Percentiles rank a stretch among this genome's conserved stretches.
These are phyloP conservation scores for Tuber microsphaerosporum DNA, from an alignment of 495 filamentous ascomycete species.

Conservation along the genomic window DNA sequence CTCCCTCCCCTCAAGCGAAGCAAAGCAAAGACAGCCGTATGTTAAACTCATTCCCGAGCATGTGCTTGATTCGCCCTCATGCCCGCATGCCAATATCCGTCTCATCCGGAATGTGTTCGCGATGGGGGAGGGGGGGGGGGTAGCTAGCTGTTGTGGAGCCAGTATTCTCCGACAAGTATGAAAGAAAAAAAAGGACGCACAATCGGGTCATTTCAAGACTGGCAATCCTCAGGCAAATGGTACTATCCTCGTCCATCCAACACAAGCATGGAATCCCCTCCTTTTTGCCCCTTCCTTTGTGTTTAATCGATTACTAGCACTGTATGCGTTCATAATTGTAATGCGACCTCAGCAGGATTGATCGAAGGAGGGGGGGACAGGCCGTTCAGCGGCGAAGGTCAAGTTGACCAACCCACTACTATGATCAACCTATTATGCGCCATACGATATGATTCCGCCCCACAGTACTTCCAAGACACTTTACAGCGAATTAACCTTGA, in stretches of 20 bases:
- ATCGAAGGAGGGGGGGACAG: neutral
- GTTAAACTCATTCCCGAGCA: neutral
- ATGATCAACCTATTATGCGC: neutral
- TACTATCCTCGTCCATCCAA: neutral
- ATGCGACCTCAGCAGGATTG: neutral
- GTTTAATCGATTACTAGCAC: slow-evolving; percentile 3
- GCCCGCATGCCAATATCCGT: neutral
- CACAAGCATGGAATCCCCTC: neutral
- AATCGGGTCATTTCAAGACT: neutral
- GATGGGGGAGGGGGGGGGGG: neutral
- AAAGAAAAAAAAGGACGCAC: neutral
- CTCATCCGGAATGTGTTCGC: neutral
- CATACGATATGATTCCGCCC: neutral
- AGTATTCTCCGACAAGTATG: neutral
- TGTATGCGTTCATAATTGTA: neutral
- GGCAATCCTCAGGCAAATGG: no score
- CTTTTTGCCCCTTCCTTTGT: slow-evolving; percentile 3
- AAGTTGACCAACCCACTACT: neutral
- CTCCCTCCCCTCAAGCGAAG: neutral
- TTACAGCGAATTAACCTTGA: neutral
- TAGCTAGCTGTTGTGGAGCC: neutral
- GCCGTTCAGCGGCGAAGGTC: neutral
- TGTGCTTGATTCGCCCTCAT: neutral
- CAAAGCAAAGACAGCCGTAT: neutral
- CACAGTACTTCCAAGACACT: neutral